phyloP scores from a whole-genome alignment of 2,329 filamentous ascomycete genomes.

The Myotisia sp. region DNA sequence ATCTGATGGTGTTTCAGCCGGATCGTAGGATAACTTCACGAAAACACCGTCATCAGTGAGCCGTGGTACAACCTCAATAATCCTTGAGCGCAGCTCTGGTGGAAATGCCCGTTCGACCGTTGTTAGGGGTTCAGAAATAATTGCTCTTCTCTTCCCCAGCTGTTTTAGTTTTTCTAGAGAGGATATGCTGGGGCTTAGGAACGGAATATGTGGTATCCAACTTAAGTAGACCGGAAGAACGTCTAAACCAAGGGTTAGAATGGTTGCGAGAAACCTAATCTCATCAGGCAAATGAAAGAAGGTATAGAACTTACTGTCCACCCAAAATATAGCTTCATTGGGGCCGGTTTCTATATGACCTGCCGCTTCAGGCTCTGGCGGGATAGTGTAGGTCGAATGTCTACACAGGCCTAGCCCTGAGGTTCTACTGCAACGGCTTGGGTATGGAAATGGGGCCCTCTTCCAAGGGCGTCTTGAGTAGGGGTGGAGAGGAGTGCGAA shows the following conservation, averaged over 20 bases:
- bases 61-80: slow-evolving; percentile 69
- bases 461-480: too few relatives aligned
- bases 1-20: slow-evolving; percentile 34
- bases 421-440: too few relatives aligned
- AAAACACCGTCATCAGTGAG: slow-evolving; percentile 88
- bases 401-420: too few relatives aligned
- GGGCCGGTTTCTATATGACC: slow-evolving; percentile 67
- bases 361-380: slow-evolving; percentile 18
- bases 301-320: slow-evolving; percentile 53
- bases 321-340: slow-evolving; percentile 74
- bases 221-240: slow-evolving; percentile 69
- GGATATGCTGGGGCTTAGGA: slow-evolving; percentile 30
- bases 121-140: slow-evolving; percentile 41
- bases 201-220: slow-evolving; percentile 44
- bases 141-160: slow-evolving; percentile 37
- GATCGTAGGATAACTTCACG: slow-evolving; percentile 60
- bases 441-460: too few relatives aligned
- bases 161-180: slow-evolving; percentile 36
- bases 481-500: too few relatives aligned
- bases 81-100: slow-evolving; percentile 46
- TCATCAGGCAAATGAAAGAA: neutral
- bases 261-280: neutral
- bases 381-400: too few relatives aligned
- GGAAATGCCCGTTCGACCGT: slow-evolving; percentile 51
- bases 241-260: slow-evolving; percentile 42